phyloP scores from a whole-genome alignment of 495 filamentous ascomycete species.

The Chlorociboria aeruginascens region DNA sequence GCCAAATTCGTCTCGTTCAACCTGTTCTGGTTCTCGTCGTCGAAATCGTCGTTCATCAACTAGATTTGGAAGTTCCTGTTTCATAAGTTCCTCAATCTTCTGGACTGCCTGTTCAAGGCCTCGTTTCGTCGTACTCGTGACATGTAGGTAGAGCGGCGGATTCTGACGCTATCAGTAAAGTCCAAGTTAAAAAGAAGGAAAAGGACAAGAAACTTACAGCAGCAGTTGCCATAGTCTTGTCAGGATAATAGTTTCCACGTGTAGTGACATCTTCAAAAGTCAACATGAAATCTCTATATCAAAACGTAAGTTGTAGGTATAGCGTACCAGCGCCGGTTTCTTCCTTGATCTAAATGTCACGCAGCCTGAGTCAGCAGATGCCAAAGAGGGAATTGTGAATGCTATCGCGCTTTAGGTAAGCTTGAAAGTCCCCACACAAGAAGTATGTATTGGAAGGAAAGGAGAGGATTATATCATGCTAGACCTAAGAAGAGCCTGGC shows the following conservation, averaged over 20 bases:
- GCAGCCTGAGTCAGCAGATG: slow-evolving; percentile 93
- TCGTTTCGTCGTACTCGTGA: slow-evolving; percentile 86
- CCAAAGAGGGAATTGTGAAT: slow-evolving; percentile 64
- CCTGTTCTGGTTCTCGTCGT: slow-evolving; percentile 69
- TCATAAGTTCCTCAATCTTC: slow-evolving; percentile 88
- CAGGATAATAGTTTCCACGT: slow-evolving; percentile 88
- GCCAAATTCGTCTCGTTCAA: slow-evolving; percentile 93
- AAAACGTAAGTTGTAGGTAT: slow-evolving; percentile 38
- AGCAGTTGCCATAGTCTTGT: slow-evolving; percentile 93
- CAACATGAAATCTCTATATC: slow-evolving; percentile 32
- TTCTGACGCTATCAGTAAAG: slow-evolving; percentile 41
- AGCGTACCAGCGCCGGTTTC: slow-evolving; percentile 99
- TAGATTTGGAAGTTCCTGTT: slow-evolving; percentile 88
- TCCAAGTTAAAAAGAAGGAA: neutral
- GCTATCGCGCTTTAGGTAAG: slow-evolving; percentile 75
- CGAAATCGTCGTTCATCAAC: slow-evolving; percentile 94
- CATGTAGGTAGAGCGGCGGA: slow-evolving; percentile 86
- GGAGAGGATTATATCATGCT: slow-evolving; percentile 14
- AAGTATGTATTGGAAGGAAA: slow-evolving; percentile 24
- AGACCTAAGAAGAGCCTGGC: slow-evolving; percentile 41
- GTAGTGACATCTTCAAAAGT: slow-evolving; percentile 95
- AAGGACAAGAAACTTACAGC: slow-evolving; percentile 46
- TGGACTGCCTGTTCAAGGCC: slow-evolving; percentile 77
- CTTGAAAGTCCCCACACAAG: slow-evolving; percentile 56
- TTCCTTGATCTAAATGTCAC: slow-evolving; percentile 96